These are phyloP conservation scores for Hygrophorus russula DNA, from an alignment of 768 basidiomycete species.

Conservation along the genomic window DNA sequence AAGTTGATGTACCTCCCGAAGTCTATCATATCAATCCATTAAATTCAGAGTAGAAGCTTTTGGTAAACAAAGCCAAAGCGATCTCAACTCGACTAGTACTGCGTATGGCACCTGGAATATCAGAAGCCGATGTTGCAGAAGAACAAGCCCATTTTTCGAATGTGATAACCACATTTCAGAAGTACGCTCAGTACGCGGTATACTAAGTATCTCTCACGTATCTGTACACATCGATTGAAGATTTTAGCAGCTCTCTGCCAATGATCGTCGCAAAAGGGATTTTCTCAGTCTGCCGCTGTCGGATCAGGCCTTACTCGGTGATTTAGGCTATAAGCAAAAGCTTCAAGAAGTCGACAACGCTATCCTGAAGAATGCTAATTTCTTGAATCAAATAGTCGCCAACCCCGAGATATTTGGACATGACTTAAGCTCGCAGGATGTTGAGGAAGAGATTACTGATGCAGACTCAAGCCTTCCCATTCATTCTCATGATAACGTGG, in stretches of 20 bases:
- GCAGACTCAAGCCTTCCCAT: background rate
- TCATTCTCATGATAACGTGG: background rate
- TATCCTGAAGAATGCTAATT: slow-evolving; percentile 70
- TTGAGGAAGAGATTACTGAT: slow-evolving; percentile 9
- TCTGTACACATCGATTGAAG: background rate
- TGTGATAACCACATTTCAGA: slow-evolving; percentile 63
- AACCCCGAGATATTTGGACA: slow-evolving; percentile 77
- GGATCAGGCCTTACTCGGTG: slow-evolving; percentile 59
- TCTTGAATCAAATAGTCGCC: slow-evolving; percentile 62
- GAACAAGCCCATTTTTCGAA: slow-evolving; percentile 67
- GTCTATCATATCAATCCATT: too few species aligned
- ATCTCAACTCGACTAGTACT: too few species aligned
- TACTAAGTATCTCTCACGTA: slow-evolving; percentile 9
- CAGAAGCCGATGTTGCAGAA: slow-evolving; percentile 20
- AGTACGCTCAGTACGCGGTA: slow-evolving; percentile 71
- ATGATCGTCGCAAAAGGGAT: slow-evolving; percentile 64
- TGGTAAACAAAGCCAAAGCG: too few species aligned
- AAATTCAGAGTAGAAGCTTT: too few species aligned
- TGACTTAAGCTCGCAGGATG: slow-evolving; percentile 24
- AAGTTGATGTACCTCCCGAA: too few species aligned
- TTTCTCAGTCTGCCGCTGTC: slow-evolving; percentile 54
- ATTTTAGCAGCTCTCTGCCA: slow-evolving; percentile 31
- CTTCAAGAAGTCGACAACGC: slow-evolving; percentile 72
- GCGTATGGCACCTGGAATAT: too few species aligned
- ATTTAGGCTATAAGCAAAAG: slow-evolving; percentile 68